Percentiles rank a stretch among this genome's conserved stretches.
Evolutionary conservation across 2,329 filamentous ascomycete genomes (phyloP).

Genomic region (Aspergillus texensis): DNA sequence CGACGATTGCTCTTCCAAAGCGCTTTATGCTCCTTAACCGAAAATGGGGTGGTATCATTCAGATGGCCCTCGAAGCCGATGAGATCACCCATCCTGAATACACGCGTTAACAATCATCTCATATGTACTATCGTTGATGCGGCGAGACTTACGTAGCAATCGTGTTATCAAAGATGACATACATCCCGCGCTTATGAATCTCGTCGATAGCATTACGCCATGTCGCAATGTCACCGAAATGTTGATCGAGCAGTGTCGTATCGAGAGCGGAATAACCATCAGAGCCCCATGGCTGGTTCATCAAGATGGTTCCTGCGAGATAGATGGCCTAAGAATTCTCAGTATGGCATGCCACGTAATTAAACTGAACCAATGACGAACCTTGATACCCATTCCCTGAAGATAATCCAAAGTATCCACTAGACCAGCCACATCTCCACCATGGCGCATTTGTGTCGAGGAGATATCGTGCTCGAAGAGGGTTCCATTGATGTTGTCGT

Average conservation of each 20-base stretch:
- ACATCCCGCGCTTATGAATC: constrained; percentile 65
- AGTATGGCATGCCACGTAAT: neutral
- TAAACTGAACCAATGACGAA: constrained; percentile 23
- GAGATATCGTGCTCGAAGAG: constrained; percentile 62
- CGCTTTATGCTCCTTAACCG: constrained; percentile 59
- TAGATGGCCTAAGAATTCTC: constrained; percentile 55
- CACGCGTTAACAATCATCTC: neutral
- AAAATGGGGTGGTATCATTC: constrained; percentile 61
- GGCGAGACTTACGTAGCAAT: constrained; percentile 57
- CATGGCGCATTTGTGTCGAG: constrained; percentile 65
- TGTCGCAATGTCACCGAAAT: constrained; percentile 62
- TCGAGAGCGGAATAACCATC: constrained; percentile 65
- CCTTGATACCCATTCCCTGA: constrained; percentile 66
- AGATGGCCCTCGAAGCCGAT: constrained; percentile 64
- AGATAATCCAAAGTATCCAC: constrained; percentile 66
- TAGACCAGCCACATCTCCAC: constrained; percentile 62
- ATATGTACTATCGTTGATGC: no score
- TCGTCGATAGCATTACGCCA: constrained; percentile 62
- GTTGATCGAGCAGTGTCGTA: constrained; percentile 64
- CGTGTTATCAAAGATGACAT: constrained; percentile 68
- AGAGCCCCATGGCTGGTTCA: constrained; percentile 66
- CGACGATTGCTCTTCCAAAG: constrained; percentile 57
- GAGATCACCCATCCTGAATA: constrained; percentile 56
- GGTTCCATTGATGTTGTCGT: constrained; percentile 65
- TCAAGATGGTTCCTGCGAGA: constrained; percentile 63